Percentiles rank a stretch among this genome's conserved stretches.
Evolutionary conservation across 2,329 filamentous ascomycete genomes (phyloP).

Genomic region (Pseudodiploospora longispora): DNA sequence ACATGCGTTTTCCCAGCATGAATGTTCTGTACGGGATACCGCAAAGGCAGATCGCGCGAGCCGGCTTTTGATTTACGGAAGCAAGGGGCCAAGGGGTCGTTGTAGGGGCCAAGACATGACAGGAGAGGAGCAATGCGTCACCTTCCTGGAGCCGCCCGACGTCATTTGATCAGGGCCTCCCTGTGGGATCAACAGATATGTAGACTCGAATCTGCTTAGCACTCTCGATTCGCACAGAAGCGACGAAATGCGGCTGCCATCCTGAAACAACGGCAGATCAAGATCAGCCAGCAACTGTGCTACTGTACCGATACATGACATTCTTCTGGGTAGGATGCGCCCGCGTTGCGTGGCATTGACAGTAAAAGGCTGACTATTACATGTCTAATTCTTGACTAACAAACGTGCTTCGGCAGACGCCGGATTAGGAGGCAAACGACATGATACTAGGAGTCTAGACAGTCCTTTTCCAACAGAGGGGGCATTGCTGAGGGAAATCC

Average conservation of each 20-base stretch:
- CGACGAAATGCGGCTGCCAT: slow-evolving; percentile 5
- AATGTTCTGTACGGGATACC: too few relatives aligned
- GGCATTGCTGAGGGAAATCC: too few relatives aligned
- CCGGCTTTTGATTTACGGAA: not conserved
- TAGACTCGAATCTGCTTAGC: slow-evolving; percentile 3
- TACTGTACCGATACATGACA: too few relatives aligned
- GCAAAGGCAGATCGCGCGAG: not conserved
- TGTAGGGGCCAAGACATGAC: not conserved
- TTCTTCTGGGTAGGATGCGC: too few relatives aligned
- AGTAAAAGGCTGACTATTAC: too few relatives aligned
- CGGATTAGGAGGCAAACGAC: too few relatives aligned
- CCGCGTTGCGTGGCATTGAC: too few relatives aligned
- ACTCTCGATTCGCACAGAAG: slow-evolving; percentile 2
- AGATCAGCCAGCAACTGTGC: slow-evolving; percentile 9
- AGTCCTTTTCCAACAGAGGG: too few relatives aligned
- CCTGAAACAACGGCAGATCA: slow-evolving; percentile 17
- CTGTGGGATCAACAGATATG: slow-evolving; percentile 5
- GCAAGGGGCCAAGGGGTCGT: not conserved
- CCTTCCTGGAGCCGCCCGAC: slow-evolving; percentile 2
- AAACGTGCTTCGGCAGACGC: too few relatives aligned
- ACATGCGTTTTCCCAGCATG: too few relatives aligned
- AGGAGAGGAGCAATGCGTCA: slow-evolving; percentile 4
- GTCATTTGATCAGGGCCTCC: slow-evolving; percentile 7
- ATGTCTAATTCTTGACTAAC: too few relatives aligned
- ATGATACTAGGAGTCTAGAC: too few relatives aligned